phyloP scores from a whole-genome alignment of 2,329 filamentous ascomycete genomes.

The Fusarium solani-melongenae region DNA sequence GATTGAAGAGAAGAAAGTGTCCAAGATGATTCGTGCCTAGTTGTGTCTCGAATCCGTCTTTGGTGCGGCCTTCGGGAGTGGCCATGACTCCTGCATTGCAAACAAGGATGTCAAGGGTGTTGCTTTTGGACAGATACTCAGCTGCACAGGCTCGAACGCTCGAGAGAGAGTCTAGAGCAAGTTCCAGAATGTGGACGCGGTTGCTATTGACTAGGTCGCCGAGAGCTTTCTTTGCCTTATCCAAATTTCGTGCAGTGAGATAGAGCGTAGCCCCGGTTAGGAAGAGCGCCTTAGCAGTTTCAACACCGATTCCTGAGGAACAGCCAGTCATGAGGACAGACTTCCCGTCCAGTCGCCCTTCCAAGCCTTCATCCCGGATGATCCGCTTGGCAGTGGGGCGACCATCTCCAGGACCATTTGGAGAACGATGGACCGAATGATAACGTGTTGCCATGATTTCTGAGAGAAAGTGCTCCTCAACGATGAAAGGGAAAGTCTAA shows the following conservation, averaged over 20 bases:
- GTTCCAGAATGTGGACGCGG: neutral
- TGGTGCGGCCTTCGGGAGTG: neutral
- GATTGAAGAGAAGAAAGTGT: neutral
- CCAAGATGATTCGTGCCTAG: neutral
- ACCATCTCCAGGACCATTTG: neutral
- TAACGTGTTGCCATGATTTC: neutral
- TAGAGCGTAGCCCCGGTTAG: neutral
- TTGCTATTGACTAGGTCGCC: neutral
- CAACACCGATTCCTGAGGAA: neutral
- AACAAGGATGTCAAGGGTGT: neutral
- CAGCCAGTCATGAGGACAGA: neutral
- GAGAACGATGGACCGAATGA: neutral
- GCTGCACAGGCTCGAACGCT: neutral
- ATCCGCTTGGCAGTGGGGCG: neutral
- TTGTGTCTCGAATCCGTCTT: neutral
- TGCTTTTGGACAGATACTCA: neutral
- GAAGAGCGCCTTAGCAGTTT: neutral
- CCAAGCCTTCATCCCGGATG: neutral
- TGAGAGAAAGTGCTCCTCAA: neutral
- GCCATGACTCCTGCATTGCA: neutral
- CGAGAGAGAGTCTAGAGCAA: neutral
- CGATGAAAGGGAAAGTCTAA: neutral
- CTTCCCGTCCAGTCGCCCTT: neutral
- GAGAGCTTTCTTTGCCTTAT: neutral
- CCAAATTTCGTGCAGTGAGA: neutral